Conservation (phyloP, 1,284 basidiomycete genomes). For the Marasmius fiardii region DNA sequence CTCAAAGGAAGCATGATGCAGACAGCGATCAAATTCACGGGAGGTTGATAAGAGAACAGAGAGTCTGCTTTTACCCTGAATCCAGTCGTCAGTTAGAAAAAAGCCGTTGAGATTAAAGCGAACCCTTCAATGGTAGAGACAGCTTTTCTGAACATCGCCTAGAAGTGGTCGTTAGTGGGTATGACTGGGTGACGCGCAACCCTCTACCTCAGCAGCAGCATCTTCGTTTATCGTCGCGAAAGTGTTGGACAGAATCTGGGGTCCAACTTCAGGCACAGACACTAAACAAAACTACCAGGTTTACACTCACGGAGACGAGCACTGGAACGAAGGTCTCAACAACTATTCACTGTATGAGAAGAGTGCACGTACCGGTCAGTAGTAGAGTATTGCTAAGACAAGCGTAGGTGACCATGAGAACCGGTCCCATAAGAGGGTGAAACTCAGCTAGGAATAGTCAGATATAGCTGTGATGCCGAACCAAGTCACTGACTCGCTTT, state of each 20-base stretch:
- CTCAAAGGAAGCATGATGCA: constrained; percentile 81
- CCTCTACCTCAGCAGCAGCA: constrained; percentile 79
- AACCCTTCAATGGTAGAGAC: constrained; percentile 89
- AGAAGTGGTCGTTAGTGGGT: neutral
- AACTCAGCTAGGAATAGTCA: constrained; percentile 51
- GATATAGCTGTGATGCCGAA: neutral
- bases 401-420: constrained; percentile 85
- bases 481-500: constrained; percentile 56
- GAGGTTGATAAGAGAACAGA: constrained; percentile 91
- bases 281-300: constrained; percentile 9
- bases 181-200: neutral
- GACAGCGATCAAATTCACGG: constrained; percentile 82
- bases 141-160: constrained; percentile 92
- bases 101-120: neutral
- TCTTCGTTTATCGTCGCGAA: constrained; percentile 91
- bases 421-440: constrained; percentile 81
- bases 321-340: constrained; percentile 39
- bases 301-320: constrained; percentile 66
- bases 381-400: constrained; percentile 86
- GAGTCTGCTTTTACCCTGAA: constrained; percentile 81
- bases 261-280: constrained; percentile 16
- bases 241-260: constrained; percentile 87
- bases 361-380: constrained; percentile 59
- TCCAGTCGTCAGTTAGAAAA: constrained; percentile 3
- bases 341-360: neutral